Evolutionary conservation across 1,284 basidiomycete genomes (phyloP).

Genomic region (Calocybe gambosa): DNA sequence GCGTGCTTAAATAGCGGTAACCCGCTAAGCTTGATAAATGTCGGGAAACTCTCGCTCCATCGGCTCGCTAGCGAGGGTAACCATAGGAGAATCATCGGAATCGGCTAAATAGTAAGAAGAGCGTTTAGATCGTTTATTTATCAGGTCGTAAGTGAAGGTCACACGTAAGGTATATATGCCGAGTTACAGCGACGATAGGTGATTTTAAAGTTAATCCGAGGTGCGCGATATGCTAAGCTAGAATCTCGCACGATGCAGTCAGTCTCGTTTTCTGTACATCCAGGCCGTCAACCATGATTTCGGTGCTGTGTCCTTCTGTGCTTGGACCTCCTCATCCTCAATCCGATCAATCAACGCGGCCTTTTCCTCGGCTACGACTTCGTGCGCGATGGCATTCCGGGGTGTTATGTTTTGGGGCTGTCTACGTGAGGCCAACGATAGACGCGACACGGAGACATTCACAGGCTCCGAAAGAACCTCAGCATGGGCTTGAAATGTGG

Average conservation of each 20-base stretch:
- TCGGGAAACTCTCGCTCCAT: slow-evolving; percentile 30
- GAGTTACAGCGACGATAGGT: slow-evolving; percentile 17
- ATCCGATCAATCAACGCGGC: slow-evolving; percentile 47
- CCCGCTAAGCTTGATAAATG: slow-evolving; percentile 20
- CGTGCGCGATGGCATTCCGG: slow-evolving; percentile 55
- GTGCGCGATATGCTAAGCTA: too few relatives aligned
- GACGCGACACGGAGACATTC: slow-evolving; percentile 30
- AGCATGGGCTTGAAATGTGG: slow-evolving; percentile 36
- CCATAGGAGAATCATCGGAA: slow-evolving; percentile 30
- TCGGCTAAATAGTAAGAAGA: slow-evolving; percentile 22
- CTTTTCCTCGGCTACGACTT: slow-evolving; percentile 62
- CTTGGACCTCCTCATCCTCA: slow-evolving; percentile 50
- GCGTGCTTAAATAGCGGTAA: slow-evolving; percentile 10
- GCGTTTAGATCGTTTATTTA: slow-evolving; percentile 10
- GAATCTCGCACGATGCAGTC: too few relatives aligned
- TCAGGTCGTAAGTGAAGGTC: slow-evolving; percentile 13
- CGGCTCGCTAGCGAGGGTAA: slow-evolving; percentile 16
- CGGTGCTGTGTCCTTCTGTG: slow-evolving; percentile 35
- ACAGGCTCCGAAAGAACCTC: slow-evolving; percentile 28
- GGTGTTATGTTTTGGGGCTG: slow-evolving; percentile 40
- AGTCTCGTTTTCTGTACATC: slow-evolving; percentile 45
- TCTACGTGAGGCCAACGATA: slow-evolving; percentile 26
- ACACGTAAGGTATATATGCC: slow-evolving; percentile 17
- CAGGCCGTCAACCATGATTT: slow-evolving; percentile 58
- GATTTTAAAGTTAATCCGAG: slow-evolving; percentile 29